Evolutionary conservation across 495 filamentous ascomycete genomes (phyloP).

Genomic region (Penicillium chermesinum): DNA sequence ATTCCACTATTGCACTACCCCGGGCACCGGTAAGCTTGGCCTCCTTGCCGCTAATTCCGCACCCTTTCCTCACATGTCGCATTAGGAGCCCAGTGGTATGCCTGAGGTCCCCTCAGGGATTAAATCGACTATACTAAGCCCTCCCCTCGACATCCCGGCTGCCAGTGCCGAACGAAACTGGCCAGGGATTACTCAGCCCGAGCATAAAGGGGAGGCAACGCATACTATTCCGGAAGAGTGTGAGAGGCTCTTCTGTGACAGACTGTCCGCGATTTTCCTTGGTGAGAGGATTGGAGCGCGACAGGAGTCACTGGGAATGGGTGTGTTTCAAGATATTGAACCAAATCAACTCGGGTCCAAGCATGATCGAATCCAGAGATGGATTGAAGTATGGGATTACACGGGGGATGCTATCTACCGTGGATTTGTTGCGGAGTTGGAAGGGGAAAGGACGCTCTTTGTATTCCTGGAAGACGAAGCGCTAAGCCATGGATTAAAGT

Average conservation of each 20-base stretch:
- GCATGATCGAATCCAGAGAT: constrained; percentile 43
- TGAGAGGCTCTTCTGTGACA: constrained; percentile 99
- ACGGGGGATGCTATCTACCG: constrained; percentile 74
- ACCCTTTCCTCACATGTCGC: neutral
- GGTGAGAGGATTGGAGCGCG: constrained; percentile 73
- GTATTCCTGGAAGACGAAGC: constrained; percentile 76
- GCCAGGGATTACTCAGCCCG: constrained; percentile 32
- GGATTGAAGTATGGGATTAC: constrained; percentile 88
- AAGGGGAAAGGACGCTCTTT: constrained; percentile 69
- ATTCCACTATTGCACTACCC: constrained; percentile 93
- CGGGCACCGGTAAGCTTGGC: constrained; percentile 57
- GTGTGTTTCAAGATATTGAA: constrained; percentile 46
- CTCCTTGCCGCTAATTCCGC: neutral
- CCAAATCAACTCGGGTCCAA: constrained; percentile 20
- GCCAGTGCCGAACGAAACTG: constrained; percentile 54
- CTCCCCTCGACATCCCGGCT: constrained; percentile 69
- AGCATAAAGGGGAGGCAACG: constrained; percentile 80
- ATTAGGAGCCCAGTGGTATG: constrained; percentile 87
- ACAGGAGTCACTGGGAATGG: constrained; percentile 74
- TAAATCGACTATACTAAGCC: constrained; percentile 72
- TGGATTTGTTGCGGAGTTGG: constrained; percentile 65
- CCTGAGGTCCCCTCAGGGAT: constrained; percentile 89
- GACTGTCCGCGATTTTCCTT: constrained; percentile 84
- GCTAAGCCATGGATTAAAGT: constrained; percentile 71
- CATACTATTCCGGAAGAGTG: constrained; percentile 96